phyloP scores from a whole-genome alignment of 2,329 filamentous ascomycete species.

The Lachnellula suecica region DNA sequence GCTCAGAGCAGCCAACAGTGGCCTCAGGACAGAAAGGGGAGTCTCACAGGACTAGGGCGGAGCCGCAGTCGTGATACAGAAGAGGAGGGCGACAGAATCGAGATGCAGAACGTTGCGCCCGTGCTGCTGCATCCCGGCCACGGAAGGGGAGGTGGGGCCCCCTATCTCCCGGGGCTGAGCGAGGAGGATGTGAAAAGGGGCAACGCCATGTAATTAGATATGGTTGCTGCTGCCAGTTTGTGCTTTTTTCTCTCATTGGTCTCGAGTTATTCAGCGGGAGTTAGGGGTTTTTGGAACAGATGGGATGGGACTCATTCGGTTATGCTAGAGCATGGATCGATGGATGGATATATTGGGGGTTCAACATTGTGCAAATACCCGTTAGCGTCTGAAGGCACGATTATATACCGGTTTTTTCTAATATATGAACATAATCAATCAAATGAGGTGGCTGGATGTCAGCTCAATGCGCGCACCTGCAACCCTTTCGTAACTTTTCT shows the following conservation, averaged over 20 bases:
- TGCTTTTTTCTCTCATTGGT: neutral
- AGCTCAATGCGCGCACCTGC: neutral
- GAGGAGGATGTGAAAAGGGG: slow-evolving; percentile 25
- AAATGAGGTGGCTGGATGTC: neutral
- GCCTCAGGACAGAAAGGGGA: slow-evolving; percentile 20
- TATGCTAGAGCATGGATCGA: neutral
- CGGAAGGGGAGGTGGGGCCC: slow-evolving; percentile 14
- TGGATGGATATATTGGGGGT: neutral
- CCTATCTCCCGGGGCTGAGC: slow-evolving; percentile 3
- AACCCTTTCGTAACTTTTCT: no score
- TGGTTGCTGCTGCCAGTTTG: neutral
- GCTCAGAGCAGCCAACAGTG: neutral
- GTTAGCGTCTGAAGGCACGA: neutral
- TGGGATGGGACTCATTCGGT: neutral
- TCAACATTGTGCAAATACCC: neutral
- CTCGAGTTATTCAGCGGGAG: slow-evolving; percentile 5
- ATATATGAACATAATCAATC: neutral
- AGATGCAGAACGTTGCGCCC: slow-evolving; percentile 28
- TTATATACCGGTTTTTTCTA: neutral
- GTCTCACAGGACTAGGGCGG: slow-evolving; percentile 8
- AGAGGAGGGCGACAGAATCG: slow-evolving; percentile 21
- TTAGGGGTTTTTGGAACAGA: neutral
- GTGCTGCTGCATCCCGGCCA: slow-evolving; percentile 27
- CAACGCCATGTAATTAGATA: slow-evolving; percentile 13
- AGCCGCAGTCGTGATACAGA: slow-evolving; percentile 14